Evolutionary conservation across 306 rosid species (phyloP).

Genomic region (Prunus fruticosa): DNA sequence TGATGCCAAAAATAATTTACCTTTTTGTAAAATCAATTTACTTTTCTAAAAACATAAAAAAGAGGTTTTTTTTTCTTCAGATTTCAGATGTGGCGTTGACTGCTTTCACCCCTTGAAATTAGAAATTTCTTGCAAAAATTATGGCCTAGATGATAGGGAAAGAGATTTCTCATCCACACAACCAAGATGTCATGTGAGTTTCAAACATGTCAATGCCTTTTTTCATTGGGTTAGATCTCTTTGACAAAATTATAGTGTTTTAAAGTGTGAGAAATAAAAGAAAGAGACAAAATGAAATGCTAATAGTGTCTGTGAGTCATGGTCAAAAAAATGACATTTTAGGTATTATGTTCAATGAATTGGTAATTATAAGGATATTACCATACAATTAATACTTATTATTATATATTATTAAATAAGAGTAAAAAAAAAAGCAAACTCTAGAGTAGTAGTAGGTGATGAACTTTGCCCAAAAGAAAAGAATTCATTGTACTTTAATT

Average conservation of each 20-base stretch:
- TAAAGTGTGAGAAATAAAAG: too few relatives aligned
- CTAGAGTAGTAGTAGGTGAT: not conserved
- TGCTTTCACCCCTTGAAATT: too few relatives aligned
- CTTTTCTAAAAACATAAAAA: too few relatives aligned
- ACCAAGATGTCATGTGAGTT: fast-evolving
- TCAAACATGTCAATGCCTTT: too few relatives aligned
- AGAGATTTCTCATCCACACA: too few relatives aligned
- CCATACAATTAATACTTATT: too few relatives aligned
- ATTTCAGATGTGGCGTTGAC: too few relatives aligned
- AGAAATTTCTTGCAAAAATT: too few relatives aligned
- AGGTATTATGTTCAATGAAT: not conserved
- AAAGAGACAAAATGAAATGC: too few relatives aligned
- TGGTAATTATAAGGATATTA: not conserved
- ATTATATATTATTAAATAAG: not conserved
- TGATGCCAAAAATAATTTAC: not conserved
- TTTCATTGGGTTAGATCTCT: fast-evolving
- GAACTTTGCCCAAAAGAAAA: not conserved
- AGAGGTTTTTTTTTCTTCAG: too few relatives aligned
- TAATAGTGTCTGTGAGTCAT: not conserved
- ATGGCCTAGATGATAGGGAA: fast-evolving
- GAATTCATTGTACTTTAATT: not conserved
- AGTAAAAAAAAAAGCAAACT: not conserved
- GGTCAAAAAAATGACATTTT: not conserved
- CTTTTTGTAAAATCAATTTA: not conserved
- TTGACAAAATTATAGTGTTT: too few relatives aligned